These are phyloP conservation scores for Colletotrichum karsti DNA, from an alignment of 2,329 filamentous ascomycete species.

Conservation along the genomic window DNA sequence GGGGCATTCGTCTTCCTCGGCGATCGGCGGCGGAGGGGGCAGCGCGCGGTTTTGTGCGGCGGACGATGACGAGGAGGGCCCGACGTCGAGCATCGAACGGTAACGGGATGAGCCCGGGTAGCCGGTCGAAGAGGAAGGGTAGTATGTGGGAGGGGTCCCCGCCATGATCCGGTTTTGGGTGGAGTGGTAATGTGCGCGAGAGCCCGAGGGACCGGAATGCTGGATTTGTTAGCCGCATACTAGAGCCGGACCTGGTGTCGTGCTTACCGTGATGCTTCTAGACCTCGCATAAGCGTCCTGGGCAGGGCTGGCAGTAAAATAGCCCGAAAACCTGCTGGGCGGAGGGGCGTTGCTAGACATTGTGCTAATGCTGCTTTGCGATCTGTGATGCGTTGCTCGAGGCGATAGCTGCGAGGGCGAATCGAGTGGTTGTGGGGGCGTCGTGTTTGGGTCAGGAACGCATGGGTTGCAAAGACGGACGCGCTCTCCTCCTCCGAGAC, in stretches of 20 bases:
- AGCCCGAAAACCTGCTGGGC: slow-evolving; percentile 44
- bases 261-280: slow-evolving; percentile 26
- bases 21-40: slow-evolving; percentile 57
- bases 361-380: slow-evolving; percentile 52
- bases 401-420: slow-evolving; percentile 43
- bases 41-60: slow-evolving; percentile 46
- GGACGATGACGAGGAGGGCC: slow-evolving; percentile 44
- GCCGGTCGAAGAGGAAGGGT: slow-evolving; percentile 35
- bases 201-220: slow-evolving; percentile 35
- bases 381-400: slow-evolving; percentile 50
- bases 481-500: slow-evolving; percentile 62
- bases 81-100: slow-evolving; percentile 42
- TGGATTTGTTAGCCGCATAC: slow-evolving; percentile 28
- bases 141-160: slow-evolving; percentile 46
- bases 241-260: neutral
- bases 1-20: slow-evolving; percentile 82
- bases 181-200: slow-evolving; percentile 41
- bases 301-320: slow-evolving; percentile 41
- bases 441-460: slow-evolving; percentile 68
- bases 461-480: slow-evolving; percentile 70
- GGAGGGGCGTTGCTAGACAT: slow-evolving; percentile 38
- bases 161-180: slow-evolving; percentile 50
- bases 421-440: slow-evolving; percentile 55
- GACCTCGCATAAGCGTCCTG: slow-evolving; percentile 42
- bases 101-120: slow-evolving; percentile 32